A percentile compares a stretch with the other conserved stretches of the same genome.
phyloP scores from a whole-genome alignment of 1,139 yeast genomes.

The Geotrichum siamense region DNA sequence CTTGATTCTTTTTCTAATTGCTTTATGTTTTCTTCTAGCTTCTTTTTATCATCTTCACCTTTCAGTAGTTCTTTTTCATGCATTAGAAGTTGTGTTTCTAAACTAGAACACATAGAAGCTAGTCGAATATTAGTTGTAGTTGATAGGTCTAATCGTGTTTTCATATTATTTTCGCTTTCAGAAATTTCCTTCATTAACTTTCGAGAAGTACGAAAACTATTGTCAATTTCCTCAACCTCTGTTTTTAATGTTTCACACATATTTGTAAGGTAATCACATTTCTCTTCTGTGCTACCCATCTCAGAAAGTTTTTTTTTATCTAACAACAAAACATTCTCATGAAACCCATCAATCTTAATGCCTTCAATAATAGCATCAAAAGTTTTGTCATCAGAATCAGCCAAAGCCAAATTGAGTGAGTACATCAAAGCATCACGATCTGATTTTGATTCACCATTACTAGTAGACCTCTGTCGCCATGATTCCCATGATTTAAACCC shows the following conservation, averaged over 20 bases:
- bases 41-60: neutral
- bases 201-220: constrained; percentile 9
- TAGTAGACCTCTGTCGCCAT: constrained; percentile 14
- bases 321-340: neutral
- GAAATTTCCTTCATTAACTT: constrained; percentile 5
- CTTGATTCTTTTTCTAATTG: neutral
- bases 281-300: neutral
- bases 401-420: constrained; percentile 21
- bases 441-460: constrained; percentile 12
- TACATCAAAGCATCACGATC: constrained; percentile 18
- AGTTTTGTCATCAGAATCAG: constrained; percentile 22
- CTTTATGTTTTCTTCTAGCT: neutral
- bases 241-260: constrained; percentile 3
- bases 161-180: constrained; percentile 4
- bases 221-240: constrained; percentile 7
- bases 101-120: constrained; percentile 11
- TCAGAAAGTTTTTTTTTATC: neutral
- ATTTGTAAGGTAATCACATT: constrained; percentile 1
- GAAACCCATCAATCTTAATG: constrained; percentile 8
- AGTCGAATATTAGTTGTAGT: constrained; percentile 5
- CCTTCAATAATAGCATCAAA: constrained; percentile 22
- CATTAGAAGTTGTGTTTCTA: neutral
- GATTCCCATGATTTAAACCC: constrained; percentile 21
- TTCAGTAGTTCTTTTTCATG: neutral
- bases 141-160: constrained; percentile 4